Percentiles rank a stretch among this genome's conserved stretches.
Conservation (phyloP, 352 stramenopile genomes). For the Aphanomyces cochlioides region DNA sequence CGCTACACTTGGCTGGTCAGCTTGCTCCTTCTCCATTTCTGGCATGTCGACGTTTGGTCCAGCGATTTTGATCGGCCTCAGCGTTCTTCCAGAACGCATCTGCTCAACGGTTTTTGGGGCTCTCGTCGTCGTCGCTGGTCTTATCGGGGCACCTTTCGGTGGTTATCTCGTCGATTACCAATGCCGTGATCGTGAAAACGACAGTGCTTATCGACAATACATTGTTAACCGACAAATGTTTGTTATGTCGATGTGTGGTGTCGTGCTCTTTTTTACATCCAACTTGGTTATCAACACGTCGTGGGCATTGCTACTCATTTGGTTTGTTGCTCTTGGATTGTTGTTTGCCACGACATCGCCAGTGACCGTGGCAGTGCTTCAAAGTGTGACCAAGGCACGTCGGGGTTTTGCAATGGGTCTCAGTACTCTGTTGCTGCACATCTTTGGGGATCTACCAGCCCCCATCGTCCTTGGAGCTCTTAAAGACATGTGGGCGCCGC, state of each 20-base stretch:
- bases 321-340: slow-evolving; percentile 52
- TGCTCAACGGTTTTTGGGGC: slow-evolving; percentile 85
- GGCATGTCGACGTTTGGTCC: slow-evolving; percentile 84
- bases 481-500: slow-evolving; percentile 89
- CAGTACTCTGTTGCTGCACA: slow-evolving; percentile 89
- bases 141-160: slow-evolving; percentile 83
- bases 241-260: slow-evolving; percentile 33
- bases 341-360: slow-evolving; percentile 72
- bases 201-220: slow-evolving; percentile 44
- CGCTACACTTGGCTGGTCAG: slow-evolving; percentile 75
- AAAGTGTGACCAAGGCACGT: slow-evolving; percentile 80
- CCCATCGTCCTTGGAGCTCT: slow-evolving; percentile 90
- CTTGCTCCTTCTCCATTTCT: slow-evolving; percentile 84
- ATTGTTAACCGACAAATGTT: slow-evolving; percentile 62
- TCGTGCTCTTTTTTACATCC: not conserved
- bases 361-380: slow-evolving; percentile 87
- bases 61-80: slow-evolving; percentile 84
- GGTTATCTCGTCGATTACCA: slow-evolving; percentile 69
- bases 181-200: slow-evolving; percentile 38
- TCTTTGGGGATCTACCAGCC: slow-evolving; percentile 91
- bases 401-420: slow-evolving; percentile 65
- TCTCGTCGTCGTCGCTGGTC: slow-evolving; percentile 74
- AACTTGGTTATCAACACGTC: not conserved
- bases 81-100: slow-evolving; percentile 78
- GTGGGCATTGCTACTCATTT: slow-evolving; percentile 3